Base-by-base conservation (phyloP, 306 rosid genomes). In the Trifolium dubium region DNA sequence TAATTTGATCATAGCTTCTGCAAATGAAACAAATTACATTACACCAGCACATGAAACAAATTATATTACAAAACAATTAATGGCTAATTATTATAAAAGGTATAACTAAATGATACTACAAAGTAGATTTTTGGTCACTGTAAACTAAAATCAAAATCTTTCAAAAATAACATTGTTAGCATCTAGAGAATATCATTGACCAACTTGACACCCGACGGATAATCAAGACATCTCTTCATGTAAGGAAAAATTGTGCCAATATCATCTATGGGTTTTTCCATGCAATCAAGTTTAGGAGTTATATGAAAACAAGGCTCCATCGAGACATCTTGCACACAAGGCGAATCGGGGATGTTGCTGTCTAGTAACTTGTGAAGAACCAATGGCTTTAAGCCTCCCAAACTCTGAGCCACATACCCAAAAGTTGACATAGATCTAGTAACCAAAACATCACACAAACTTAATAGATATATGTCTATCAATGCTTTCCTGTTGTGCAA, bases 381-480 rank as follows among this genome's bases (percentile, higher is more conserved):
- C 70, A 10, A 40, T 41, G 34, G 51, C 5, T 41, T 41, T 64
- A 64, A 40, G n/a, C 70, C 53, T 64, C 35, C 70, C 70, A 64
- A 40, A 40, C 70, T 19, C 10, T 41, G 53, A 64, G 70, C 51
- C 34, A 64, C 70, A 64, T 64, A 41, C 17, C 50, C 70, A 64
- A 64, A 64, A 64, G 70, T 64, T 4, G 70, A 64, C 65, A 83
- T 32, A 30, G 92, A 81, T 23, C 87, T 81, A 13, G 89, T 87
- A 55, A 87, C 76, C 83, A 83, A 70, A 46, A 65, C 76, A 46
- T 87, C 87, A 10, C 77, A 78, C 73, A 87, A 68, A 64, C 92
- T 88, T 17, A 85, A 70, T 3, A 85, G 39, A 37, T 83, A 88
- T 79, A 87, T 88, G 56, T 88, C 88, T 0, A 80, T 74, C 73